A percentile compares a stretch with the other conserved stretches of the same genome.
Conservation (phyloP, 495 filamentous ascomycete genomes). For the Rostrohypoxylon terebratum region DNA sequence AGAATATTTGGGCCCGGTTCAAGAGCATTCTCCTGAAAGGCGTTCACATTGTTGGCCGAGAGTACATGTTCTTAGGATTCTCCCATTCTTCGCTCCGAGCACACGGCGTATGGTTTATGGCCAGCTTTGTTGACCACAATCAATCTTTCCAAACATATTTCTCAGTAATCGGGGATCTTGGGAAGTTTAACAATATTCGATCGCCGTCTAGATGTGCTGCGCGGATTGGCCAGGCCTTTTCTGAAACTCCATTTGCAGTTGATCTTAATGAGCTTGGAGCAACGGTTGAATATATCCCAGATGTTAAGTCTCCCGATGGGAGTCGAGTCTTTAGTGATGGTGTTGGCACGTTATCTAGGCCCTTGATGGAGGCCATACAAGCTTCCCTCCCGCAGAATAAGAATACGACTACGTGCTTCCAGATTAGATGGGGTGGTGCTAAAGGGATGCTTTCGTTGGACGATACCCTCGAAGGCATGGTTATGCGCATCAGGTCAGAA, state of each 20-base stretch:
- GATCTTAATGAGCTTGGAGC: slow-evolving; percentile 52
- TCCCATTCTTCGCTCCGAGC: slow-evolving; percentile 77
- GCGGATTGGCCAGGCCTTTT: slow-evolving; percentile 85
- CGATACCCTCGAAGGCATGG: slow-evolving; percentile 61
- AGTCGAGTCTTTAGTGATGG: slow-evolving; percentile 80
- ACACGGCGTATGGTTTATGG: slow-evolving; percentile 79
- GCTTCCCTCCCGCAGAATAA: slow-evolving; percentile 56
- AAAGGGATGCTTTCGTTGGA: slow-evolving; percentile 83
- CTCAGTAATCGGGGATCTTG: slow-evolving; percentile 70
- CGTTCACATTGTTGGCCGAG: slow-evolving; percentile 71
- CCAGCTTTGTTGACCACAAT: slow-evolving; percentile 68
- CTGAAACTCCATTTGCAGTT: slow-evolving; percentile 73
- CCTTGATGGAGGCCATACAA: slow-evolving; percentile 66
- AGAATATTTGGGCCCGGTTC: slow-evolving; percentile 70
- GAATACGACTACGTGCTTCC: slow-evolving; percentile 70
- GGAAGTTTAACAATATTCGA: slow-evolving; percentile 71
- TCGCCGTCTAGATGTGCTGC: slow-evolving; percentile 82
- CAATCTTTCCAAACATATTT: slow-evolving; percentile 55
- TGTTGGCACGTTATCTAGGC: slow-evolving; percentile 74
- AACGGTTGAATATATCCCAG: slow-evolving; percentile 53
- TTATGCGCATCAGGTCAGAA: slow-evolving; percentile 66
- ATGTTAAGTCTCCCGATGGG: slow-evolving; percentile 51
- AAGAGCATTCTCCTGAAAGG: slow-evolving; percentile 65
- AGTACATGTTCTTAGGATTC: slow-evolving; percentile 79
- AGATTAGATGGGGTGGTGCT: slow-evolving; percentile 76